Conservation (phyloP, 106 monocot species). For the Platanthera zijinensis region DNA sequence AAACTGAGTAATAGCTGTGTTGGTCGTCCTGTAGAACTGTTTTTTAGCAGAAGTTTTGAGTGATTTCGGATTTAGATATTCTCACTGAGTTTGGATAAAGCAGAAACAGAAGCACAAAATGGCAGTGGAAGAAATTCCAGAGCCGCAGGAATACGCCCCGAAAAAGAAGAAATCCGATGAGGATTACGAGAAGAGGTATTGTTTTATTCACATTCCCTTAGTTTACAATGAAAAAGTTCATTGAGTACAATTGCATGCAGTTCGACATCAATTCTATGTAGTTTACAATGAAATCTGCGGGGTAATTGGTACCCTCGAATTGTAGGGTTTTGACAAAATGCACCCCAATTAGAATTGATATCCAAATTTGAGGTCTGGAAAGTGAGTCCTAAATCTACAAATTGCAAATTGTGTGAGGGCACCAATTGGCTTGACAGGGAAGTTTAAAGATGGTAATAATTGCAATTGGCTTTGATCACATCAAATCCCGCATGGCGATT, state of each 20-base stretch:
- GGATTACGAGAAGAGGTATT: slow-evolving; percentile 6
- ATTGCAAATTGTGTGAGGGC: background rate
- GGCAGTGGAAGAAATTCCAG: slow-evolving; percentile 1
- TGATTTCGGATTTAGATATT: background rate
- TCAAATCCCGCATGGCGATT: background rate
- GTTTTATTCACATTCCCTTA: background rate
- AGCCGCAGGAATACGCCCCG: slow-evolving; percentile 5
- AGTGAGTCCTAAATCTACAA: background rate
- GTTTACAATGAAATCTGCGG: background rate
- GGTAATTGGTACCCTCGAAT: no score
- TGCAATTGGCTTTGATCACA: background rate
- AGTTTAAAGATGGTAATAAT: background rate
- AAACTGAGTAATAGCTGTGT: background rate
- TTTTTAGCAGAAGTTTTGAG: background rate
- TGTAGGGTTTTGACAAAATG: no score
- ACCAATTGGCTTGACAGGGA: background rate
- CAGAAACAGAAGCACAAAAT: background rate
- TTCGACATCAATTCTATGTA: background rate
- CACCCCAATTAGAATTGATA: no score
- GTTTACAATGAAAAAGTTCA: background rate
- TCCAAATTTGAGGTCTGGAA: background rate
- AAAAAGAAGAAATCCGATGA: slow-evolving; percentile 10
- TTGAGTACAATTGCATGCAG: background rate
- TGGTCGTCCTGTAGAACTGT: background rate
- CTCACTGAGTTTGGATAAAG: background rate